These are phyloP conservation scores for Clonostachys rosea DNA, from an alignment of 2,329 filamentous ascomycete genomes.

Conservation along the genomic window DNA sequence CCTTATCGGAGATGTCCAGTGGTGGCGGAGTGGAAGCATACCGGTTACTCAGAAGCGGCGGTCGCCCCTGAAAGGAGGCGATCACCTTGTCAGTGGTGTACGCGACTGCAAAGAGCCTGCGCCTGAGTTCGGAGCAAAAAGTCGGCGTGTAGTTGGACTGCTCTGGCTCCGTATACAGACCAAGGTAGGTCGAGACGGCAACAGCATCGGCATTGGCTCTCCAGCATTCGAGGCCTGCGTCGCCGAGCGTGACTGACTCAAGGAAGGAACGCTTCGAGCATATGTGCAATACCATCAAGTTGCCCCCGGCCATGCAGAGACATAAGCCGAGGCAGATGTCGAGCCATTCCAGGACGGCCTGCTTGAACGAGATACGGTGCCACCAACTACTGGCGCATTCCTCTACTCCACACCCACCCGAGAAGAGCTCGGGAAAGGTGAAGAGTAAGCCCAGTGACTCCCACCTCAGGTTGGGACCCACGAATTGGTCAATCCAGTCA, in stretches of 20 bases:
- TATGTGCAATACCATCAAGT: slow-evolving; percentile 23
- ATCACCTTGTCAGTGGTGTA: slow-evolving; percentile 43
- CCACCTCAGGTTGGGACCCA: slow-evolving; percentile 31
- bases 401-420: not conserved
- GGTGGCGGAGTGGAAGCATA: slow-evolving; percentile 50
- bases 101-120: slow-evolving; percentile 24
- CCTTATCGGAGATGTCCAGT: slow-evolving; percentile 46
- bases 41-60: slow-evolving; percentile 44
- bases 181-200: slow-evolving; percentile 17
- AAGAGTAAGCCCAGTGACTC: slow-evolving; percentile 34
- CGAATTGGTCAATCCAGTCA: slow-evolving; percentile 32
- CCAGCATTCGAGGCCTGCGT: slow-evolving; percentile 26
- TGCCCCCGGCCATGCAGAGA: slow-evolving; percentile 12
- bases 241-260: slow-evolving; percentile 24
- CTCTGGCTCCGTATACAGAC: slow-evolving; percentile 12
- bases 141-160: slow-evolving; percentile 13
- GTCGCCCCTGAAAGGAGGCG: slow-evolving; percentile 48
- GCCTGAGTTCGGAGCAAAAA: slow-evolving; percentile 20
- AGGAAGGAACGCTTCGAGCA: slow-evolving; percentile 18
- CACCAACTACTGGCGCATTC: too few relatives aligned
- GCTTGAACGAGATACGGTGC: not conserved
- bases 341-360: slow-evolving; percentile 11
- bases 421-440: slow-evolving; percentile 1
- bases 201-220: slow-evolving; percentile 22
- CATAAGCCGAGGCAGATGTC: slow-evolving; percentile 20